Conservation (phyloP, 2,329 filamentous ascomycete species). For the Stachybotrys echinatus region DNA sequence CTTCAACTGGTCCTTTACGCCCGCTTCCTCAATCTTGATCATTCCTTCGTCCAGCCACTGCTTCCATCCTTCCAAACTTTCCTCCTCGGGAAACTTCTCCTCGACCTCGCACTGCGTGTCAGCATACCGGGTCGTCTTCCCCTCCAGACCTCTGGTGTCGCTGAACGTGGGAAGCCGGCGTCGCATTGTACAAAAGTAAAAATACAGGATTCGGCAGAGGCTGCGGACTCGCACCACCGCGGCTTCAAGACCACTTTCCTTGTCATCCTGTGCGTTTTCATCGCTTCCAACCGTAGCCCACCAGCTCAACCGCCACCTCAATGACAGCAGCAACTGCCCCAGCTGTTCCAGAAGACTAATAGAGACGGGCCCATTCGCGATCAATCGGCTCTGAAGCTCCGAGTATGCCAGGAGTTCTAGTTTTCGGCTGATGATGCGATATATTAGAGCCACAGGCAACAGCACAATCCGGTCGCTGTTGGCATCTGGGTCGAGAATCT, state of each 20-base stretch:
- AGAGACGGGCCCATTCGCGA: not conserved
- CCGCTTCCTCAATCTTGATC: not conserved
- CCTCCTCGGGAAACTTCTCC: not conserved
- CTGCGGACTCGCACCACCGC: not conserved
- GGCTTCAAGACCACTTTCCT: not conserved
- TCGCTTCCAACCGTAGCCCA: not conserved
- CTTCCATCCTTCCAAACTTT: constrained; percentile 1
- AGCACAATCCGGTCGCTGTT: not conserved
- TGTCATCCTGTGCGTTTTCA: not conserved
- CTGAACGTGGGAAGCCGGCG: not conserved
- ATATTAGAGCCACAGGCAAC: not conserved
- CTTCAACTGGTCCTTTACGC: not conserved
- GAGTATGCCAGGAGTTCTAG: constrained; percentile 1
- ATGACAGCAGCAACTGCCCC: not conserved
- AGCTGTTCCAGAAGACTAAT: not conserved
- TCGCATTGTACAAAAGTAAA: constrained; percentile 1
- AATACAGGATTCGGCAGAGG: constrained; percentile 4
- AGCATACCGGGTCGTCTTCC: not conserved
- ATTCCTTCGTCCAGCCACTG: not conserved
- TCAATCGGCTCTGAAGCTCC: constrained; percentile 2
- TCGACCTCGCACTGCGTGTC: not conserved
- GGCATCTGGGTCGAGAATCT: not conserved
- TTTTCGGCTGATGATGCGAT: constrained; percentile 2
- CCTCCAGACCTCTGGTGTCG: too few relatives aligned
- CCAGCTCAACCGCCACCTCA: constrained; percentile 3